Evolutionary conservation across 148 eudicot species (phyloP).

Genomic region (Chenopodium berlandieri): DNA sequence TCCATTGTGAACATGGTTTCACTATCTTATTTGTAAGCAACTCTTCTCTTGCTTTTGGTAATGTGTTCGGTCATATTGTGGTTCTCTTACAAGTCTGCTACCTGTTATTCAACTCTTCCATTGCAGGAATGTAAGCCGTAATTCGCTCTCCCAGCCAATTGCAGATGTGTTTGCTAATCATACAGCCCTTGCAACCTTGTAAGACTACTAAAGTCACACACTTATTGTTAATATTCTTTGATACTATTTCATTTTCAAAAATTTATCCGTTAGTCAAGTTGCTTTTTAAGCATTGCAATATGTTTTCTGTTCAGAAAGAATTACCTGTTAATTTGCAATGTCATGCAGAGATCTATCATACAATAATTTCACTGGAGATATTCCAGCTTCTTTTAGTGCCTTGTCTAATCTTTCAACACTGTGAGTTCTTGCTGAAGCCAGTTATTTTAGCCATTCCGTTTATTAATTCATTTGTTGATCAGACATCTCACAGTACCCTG

Average conservation of each 20-base stretch:
- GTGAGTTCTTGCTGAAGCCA: conserved; percentile 47
- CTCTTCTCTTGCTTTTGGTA: background rate
- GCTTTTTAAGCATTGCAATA: background rate
- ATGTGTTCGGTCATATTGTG: background rate
- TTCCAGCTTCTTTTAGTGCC: conserved; percentile 62
- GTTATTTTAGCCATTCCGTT: conserved; percentile 8
- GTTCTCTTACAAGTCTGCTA: conserved; percentile 22
- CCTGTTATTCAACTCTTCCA: background rate
- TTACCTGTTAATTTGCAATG: conserved; percentile 9
- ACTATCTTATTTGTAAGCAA: conserved; percentile 68
- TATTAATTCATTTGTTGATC: background rate
- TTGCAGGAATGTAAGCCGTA: conserved; percentile 74
- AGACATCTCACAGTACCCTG: conserved; percentile 26
- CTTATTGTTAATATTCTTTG: background rate
- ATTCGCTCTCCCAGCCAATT: conserved; percentile 60
- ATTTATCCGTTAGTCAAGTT: background rate
- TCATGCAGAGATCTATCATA: conserved; percentile 81
- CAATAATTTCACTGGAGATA: conserved; percentile 78
- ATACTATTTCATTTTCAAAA: background rate
- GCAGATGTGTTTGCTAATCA: conserved; percentile 82
- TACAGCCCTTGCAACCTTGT: conserved; percentile 63
- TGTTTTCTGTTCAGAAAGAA: background rate
- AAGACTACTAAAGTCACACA: conserved; percentile 31
- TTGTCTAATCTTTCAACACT: conserved; percentile 82
- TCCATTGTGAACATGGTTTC: conserved; percentile 62